These are phyloP conservation scores for Camelina laxa DNA, from an alignment of 345 rosid genomes.

Conservation along the genomic window DNA sequence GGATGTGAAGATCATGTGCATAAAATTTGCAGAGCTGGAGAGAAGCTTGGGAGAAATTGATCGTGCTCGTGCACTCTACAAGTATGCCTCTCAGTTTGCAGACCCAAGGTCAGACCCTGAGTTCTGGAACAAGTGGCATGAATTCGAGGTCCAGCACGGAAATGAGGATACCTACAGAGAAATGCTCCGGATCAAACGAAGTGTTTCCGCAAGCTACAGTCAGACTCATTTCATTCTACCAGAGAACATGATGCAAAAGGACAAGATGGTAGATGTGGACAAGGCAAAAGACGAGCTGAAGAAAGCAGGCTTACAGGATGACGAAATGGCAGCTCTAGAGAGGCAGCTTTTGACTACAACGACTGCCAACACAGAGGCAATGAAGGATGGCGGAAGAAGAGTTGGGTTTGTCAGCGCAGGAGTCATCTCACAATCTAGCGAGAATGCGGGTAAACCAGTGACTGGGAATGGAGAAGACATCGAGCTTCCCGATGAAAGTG, in stretches of 20 bases:
- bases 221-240: constrained; percentile 93
- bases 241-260: constrained; percentile 93
- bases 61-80: constrained; percentile 77
- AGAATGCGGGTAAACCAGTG: constrained; percentile 45
- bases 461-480: constrained; percentile 76
- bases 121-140: constrained; percentile 95
- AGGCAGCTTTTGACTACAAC: constrained; percentile 69
- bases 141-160: constrained; percentile 92
- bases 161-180: constrained; percentile 97
- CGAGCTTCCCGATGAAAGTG: constrained; percentile 83
- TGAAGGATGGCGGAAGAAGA: constrained; percentile 56
- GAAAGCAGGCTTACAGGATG: constrained; percentile 80
- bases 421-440: constrained; percentile 65
- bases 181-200: constrained; percentile 88
- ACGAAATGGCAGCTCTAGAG: constrained; percentile 94
- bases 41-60: constrained; percentile 95
- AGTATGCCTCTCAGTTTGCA: constrained; percentile 87
- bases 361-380: constrained; percentile 35
- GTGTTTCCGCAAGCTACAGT: constrained; percentile 90
- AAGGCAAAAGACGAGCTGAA: constrained; percentile 91
- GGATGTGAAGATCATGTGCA: constrained; percentile 92
- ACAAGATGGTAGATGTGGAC: constrained; percentile 68
- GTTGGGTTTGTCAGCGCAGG: constrained; percentile 98
- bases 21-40: constrained; percentile 90
- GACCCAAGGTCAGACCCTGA: constrained; percentile 90